These are phyloP conservation scores for Daedaleopsis nitida DNA, from an alignment of 768 basidiomycete species.

Conservation along the genomic window DNA sequence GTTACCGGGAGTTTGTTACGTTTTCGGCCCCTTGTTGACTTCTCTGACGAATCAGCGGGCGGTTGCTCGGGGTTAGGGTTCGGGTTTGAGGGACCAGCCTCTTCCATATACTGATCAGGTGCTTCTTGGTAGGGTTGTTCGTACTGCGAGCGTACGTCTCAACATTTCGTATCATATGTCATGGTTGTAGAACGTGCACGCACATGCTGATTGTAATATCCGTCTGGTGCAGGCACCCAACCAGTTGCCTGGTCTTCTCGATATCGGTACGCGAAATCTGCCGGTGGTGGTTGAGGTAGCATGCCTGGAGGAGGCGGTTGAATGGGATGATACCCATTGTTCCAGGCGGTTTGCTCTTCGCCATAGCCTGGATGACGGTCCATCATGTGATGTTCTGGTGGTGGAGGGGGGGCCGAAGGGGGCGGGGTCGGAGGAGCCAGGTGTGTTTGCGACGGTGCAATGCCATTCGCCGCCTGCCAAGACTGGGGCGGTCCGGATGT, in stretches of 20 bases:
- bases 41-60: slow-evolving; percentile 29
- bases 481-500: slow-evolving; percentile 56
- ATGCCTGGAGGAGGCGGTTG: slow-evolving; percentile 43
- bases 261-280: slow-evolving; percentile 62
- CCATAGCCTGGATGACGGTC: slow-evolving; percentile 48
- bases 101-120: slow-evolving; percentile 54
- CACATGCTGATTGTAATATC: slow-evolving; percentile 22
- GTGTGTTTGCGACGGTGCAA: slow-evolving; percentile 68
- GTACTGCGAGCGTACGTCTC: slow-evolving; percentile 40
- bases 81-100: slow-evolving; percentile 48
- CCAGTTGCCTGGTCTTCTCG: slow-evolving; percentile 59
- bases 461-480: slow-evolving; percentile 63
- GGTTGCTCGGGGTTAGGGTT: slow-evolving; percentile 44
- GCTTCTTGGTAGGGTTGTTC: slow-evolving; percentile 57
- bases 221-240: slow-evolving; percentile 25
- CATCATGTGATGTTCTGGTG: slow-evolving; percentile 40
- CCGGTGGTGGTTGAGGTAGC: slow-evolving; percentile 40
- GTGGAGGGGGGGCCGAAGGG: neutral
- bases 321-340: slow-evolving; percentile 49
- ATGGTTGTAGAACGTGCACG: neutral
- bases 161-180: too few species aligned
- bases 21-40: slow-evolving; percentile 67
- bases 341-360: slow-evolving; percentile 52
- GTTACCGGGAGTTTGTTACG: slow-evolving; percentile 60
- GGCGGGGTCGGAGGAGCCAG: slow-evolving; percentile 30